Evolutionary conservation across 352 stramenopile species (phyloP).

Genomic region (Aphanomyces astaci): DNA sequence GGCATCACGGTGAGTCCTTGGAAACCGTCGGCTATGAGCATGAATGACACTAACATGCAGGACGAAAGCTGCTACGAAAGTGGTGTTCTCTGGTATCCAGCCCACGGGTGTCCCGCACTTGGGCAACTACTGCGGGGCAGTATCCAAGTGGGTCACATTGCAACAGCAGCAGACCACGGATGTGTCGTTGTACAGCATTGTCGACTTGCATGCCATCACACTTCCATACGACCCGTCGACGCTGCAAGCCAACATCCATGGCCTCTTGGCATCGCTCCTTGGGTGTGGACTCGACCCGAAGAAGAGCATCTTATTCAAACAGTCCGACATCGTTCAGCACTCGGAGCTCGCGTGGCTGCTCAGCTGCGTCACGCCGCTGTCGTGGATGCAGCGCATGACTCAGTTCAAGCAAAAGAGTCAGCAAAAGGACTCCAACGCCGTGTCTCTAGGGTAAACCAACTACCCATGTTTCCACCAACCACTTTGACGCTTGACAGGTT

Average conservation of each 20-base stretch:
- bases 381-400: constrained; percentile 98
- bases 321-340: constrained; percentile 81
- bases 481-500: constrained; percentile 69
- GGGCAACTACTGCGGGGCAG: constrained; percentile 98
- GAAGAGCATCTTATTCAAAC: constrained; percentile 67
- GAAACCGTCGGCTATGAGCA: too few species aligned
- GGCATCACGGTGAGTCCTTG: too few species aligned
- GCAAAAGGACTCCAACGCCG: constrained; percentile 62
- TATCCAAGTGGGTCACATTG: constrained; percentile 96
- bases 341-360: constrained; percentile 96
- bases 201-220: constrained; percentile 98
- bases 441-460: constrained; percentile 7
- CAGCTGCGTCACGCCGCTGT: constrained; percentile 95
- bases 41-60: neutral
- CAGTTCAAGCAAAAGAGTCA: constrained; percentile 99
- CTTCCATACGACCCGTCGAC: constrained; percentile 88
- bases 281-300: constrained; percentile 86
- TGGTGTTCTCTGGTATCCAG: constrained; percentile 96
- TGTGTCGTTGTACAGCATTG: constrained; percentile 67
- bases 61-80: constrained; percentile 21
- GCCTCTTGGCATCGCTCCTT: constrained; percentile 91
- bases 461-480: neutral
- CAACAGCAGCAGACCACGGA: constrained; percentile 48
- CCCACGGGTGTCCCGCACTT: constrained; percentile 97
- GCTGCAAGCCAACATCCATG: constrained; percentile 85